Evolutionary conservation across 2,329 filamentous ascomycete genomes (phyloP), one percentile per base, ranked within the genome.

Genomic region (Fusarium gaditjirri): DNA sequence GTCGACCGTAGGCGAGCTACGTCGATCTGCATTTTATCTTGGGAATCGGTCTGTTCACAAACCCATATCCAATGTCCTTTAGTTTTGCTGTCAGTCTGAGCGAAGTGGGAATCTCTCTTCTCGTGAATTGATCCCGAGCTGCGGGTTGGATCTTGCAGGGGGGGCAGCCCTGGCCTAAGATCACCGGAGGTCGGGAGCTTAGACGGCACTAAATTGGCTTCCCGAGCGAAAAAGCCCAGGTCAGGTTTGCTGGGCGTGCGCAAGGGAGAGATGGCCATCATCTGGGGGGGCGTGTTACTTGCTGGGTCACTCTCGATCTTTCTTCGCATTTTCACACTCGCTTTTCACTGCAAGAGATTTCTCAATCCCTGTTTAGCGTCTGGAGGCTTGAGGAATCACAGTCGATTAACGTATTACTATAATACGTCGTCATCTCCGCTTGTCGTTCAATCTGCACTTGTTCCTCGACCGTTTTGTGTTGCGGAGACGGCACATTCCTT

Each of bases 401-500:
- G 19, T 39, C 25, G 19, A 39, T 39, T 4, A 39, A 55, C 35
- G 19, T 43, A 53, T 47, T 59, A 73, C 70, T 43, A 73, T 73
- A 72, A 71, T 59, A 71, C 55, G 17, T 64, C 66, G 46, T 56
- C 62, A 64, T 65, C 58, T 71, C 70, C 66, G 55, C 56, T 54
- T 52, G 49, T 43, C 27, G 27, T 38, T 33, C 35, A 47, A 9
- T 39, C 13, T 4, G 35, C 11, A 38, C 31, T 25, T 29, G 36
- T 39, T 49, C 25, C 41, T 68, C 27, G 38, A 66, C 44, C n/a
- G 31, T 31, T 39, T 33, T 49, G 58, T 38, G 46, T 43, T 61
- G 54, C 49, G 41, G 54, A 71, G 49, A 57, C 49, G 19, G 55
- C 57, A 60, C 73, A 74, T 73, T 75, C 71, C 68, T 74, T 74